Evolutionary conservation across 2,329 filamentous ascomycete genomes (phyloP), one percentile per base, ranked within the genome.

Genomic region (Didymella sp.): DNA sequence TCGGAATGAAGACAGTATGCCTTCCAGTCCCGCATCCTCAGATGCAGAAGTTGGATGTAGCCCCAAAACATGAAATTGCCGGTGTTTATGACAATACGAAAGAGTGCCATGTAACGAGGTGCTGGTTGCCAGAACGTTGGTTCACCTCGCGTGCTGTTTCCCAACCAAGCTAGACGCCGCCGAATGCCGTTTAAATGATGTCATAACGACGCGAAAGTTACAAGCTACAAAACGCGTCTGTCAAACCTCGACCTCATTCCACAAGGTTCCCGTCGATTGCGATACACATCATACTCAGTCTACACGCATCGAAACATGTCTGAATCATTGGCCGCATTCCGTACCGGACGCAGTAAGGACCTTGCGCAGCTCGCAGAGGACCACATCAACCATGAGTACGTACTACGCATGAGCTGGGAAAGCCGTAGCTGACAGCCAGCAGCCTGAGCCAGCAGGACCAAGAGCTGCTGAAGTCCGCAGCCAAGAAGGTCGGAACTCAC

Each of bases 401-500:
- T 51, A 8, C 42, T 4, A 13, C 13, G 13, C n/a, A 15, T 17
- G 22, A 45, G 30, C 41, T 30, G 11, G 4, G 33, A 42, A 9
- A 11, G 33, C 38, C 19, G 25, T 13, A 9, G 31, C 53, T 61
- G 27, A 62, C 21, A 22, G 12, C 28, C 0, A 1, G 13, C 21
- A 75, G 73, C 64, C 79, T 87, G 33, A 77, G 76, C n/a, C 75
- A 82, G 45, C 78, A 80, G 24, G 87, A 90, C 68, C 85, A 87
- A 47, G 81, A 86, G 31, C 78, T 79, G 0, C 78, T 90, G 17
- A 77, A 80, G 40, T 78, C 73, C 17, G 87, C 87, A 5, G 85
- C 85, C 6, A 72, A 69, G 6, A 85, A 82, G 54, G 80, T 89
- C 25, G 79, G 80, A 8, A 79, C 76, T 1, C 82, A 85, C 65